Percentiles rank a stretch among this genome's conserved stretches.
These are phyloP conservation scores for Austroboletus festivus DNA, from an alignment of 768 basidiomycete genomes.

Conservation along the genomic window DNA sequence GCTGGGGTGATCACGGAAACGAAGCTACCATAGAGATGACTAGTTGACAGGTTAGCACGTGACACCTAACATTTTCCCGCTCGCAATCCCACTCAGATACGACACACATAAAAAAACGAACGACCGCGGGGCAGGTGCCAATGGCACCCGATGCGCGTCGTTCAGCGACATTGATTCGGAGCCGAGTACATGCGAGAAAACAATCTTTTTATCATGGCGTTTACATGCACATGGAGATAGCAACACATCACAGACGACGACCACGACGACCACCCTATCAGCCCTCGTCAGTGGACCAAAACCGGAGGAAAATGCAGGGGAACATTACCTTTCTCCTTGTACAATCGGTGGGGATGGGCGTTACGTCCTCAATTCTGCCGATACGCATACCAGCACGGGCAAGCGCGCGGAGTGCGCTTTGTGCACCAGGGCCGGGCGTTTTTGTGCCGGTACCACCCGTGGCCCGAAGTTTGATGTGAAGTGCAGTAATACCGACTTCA, in stretches of 20 bases:
- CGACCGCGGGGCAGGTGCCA: conserved; percentile 80
- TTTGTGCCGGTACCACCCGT: conserved; percentile 99
- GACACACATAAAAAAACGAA: conserved; percentile 12
- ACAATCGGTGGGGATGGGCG: conserved; percentile 94
- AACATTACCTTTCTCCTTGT: conserved; percentile 88
- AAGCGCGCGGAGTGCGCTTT: conserved; percentile 95
- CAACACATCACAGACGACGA: conserved; percentile 74
- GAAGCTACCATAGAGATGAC: neutral
- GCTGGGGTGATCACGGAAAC: no score
- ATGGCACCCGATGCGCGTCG: conserved; percentile 77
- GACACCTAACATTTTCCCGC: neutral
- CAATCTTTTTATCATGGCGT: conserved; percentile 18
- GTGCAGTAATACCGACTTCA: conserved; percentile 96
- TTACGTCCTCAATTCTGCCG: conserved; percentile 97
- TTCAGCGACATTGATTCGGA: conserved; percentile 65
- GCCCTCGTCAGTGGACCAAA: conserved; percentile 3
- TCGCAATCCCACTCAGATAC: neutral
- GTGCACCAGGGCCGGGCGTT: conserved; percentile 97
- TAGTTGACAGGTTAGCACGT: neutral
- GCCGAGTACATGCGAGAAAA: conserved; percentile 32
- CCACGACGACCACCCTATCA: conserved; percentile 95
- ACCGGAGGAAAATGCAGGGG: neutral
- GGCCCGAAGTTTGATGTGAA: conserved; percentile 98
- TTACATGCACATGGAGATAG: conserved; percentile 10
- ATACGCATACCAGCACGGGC: conserved; percentile 98